Evolutionary conservation across 148 eudicot species (phyloP), one percentile per base, ranked within the genome.

Genomic region (Camellia japonica): DNA sequence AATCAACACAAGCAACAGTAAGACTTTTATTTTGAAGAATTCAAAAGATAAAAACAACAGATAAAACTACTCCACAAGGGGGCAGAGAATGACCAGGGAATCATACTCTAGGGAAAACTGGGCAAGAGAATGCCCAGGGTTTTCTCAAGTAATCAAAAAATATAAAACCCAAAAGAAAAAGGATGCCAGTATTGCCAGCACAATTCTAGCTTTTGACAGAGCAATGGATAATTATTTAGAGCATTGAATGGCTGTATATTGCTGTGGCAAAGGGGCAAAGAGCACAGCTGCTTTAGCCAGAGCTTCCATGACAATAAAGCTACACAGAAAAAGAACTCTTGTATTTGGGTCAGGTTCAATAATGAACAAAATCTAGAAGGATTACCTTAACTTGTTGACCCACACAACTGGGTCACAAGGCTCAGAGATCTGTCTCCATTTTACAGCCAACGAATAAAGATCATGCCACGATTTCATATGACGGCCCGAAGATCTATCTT

Each of bases 371-470:
- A 54, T 49, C 52, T 55, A 60, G 19, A 77, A 73, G 55, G 38
- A 73, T 55, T 91, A 96, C 99, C 99, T 91, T 81, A 96, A 85
- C 87, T 92, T 96, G 88, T 96, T 92, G 72, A 96, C 88, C 99
- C 99, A 96, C 73, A 96, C 91, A 81, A 96, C 95, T 69, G 99
- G 97, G 80, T 96, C 99, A 88, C 98, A 92, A 72, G 99, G 99
- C 83, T 96, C 99, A 69, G 99, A 92, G 41, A 96, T 93, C 85
- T 96, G 99, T 87, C 99, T 92, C 99, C 99, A 96, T 84, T 89
- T 92, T 71, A 96, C 98, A 79, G 99, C 99, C 83, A 94, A 47
- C 16, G 93, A 91, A 81, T 92, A 96, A 79, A 96, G 88, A 83
- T 91, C 91, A 79, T 91, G 91, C 99, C 99, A 96, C 70, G 94